phyloP scores from a whole-genome alignment of 2,329 filamentous ascomycete genomes.

The Fusarium humuli region DNA sequence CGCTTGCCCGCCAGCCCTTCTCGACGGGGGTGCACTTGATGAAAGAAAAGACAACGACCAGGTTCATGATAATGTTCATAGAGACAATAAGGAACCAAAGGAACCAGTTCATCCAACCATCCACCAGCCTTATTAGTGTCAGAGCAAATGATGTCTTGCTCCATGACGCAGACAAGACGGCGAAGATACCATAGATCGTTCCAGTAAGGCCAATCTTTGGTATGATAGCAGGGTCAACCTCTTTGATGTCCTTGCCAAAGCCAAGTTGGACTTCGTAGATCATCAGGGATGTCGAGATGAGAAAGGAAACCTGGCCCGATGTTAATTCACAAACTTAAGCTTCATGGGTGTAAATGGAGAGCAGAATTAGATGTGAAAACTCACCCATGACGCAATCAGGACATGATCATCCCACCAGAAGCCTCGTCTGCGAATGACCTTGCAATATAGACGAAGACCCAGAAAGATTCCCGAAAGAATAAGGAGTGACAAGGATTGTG shows the following conservation, averaged over 20 bases:
- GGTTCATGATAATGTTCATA: neutral
- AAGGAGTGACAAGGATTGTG: neutral
- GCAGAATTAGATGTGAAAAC: neutral
- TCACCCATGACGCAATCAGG: conserved; percentile 7
- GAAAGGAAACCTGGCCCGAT: no score
- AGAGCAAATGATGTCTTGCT: conserved; percentile 12
- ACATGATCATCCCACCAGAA: conserved; percentile 17
- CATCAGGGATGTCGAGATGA: neutral
- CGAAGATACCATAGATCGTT: neutral
- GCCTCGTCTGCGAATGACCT: neutral
- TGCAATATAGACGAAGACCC: conserved; percentile 1
- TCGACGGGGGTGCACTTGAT: neutral
- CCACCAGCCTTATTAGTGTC: neutral
- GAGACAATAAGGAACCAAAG: conserved; percentile 2
- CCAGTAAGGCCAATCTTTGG: neutral
- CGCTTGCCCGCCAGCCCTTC: neutral
- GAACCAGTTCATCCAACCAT: conserved; percentile 7
- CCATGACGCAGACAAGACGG: neutral
- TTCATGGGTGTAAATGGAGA: rapidly evolving
- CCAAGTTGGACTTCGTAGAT: neutral
- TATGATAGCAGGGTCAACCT: neutral
- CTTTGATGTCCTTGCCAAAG: neutral
- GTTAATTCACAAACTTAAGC: neutral
- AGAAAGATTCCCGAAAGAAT: neutral
- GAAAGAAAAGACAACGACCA: conserved; percentile 2